Evolutionary conservation across 2,329 filamentous ascomycete genomes (phyloP).

Genomic region (Plectosphaerella plurivora): DNA sequence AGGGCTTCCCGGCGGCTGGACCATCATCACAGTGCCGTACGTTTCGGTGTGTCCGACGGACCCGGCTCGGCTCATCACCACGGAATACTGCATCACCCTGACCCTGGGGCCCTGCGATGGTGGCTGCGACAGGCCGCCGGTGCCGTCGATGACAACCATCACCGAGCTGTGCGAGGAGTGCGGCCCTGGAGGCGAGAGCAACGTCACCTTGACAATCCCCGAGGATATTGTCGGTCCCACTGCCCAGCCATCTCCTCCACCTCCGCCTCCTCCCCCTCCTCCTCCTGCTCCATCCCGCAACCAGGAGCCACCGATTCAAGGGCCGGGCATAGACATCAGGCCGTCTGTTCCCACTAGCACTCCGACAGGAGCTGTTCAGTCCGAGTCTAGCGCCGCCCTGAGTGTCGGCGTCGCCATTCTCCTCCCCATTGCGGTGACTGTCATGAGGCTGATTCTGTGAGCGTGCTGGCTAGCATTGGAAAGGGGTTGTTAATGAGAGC

Average conservation of each 20-base stretch:
- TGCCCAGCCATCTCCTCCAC: neutral
- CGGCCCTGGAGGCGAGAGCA: constrained; percentile 22
- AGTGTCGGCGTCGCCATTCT: constrained; percentile 1
- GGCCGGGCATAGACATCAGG: neutral
- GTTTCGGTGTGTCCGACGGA: constrained; percentile 28
- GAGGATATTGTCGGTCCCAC: constrained; percentile 8
- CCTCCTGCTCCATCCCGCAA: neutral
- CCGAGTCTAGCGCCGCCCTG: neutral
- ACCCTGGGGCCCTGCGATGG: constrained; percentile 13
- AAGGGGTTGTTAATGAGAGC: neutral
- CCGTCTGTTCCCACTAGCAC: neutral
- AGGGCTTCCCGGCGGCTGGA: constrained; percentile 20
- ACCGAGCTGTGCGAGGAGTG: constrained; percentile 23
- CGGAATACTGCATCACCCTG: constrained; percentile 26
- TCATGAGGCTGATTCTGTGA: neutral
- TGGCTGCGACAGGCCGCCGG: constrained; percentile 11
- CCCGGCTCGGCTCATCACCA: constrained; percentile 22
- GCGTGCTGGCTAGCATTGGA: neutral
- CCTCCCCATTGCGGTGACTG: neutral
- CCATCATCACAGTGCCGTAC: constrained; percentile 23
- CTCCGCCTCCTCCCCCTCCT: neutral
- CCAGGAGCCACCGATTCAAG: neutral
- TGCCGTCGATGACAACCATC: constrained; percentile 20
- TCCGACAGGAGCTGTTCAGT: neutral
- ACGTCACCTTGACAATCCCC: constrained; percentile 27